Percentiles rank a stretch among this genome's conserved stretches.
phyloP scores from a whole-genome alignment of 2,329 filamentous ascomycete species.

The Ceratocystis ficicola region DNA sequence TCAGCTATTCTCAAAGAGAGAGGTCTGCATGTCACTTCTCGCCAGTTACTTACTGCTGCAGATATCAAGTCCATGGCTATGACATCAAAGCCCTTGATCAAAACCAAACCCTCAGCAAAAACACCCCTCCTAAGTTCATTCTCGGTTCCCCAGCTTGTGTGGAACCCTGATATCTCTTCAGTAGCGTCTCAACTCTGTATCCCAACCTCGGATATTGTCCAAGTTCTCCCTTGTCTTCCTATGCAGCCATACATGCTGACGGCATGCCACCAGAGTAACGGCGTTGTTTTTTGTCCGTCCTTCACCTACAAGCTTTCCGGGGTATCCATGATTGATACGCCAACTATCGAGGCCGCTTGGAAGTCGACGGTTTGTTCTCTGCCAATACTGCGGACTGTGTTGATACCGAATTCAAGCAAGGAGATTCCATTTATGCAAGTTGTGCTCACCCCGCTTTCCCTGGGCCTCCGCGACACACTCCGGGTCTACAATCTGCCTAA shows the following conservation, averaged over 20 bases:
- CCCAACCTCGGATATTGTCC: slow-evolving; percentile 37
- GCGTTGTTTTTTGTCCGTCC: slow-evolving; percentile 58
- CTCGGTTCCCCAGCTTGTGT: neutral
- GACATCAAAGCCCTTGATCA: neutral
- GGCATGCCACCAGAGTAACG: slow-evolving; percentile 56
- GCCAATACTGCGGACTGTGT: slow-evolving; percentile 56
- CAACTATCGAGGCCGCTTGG: slow-evolving; percentile 52
- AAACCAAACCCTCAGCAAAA: neutral
- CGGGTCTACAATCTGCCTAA: neutral
- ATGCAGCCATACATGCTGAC: slow-evolving; percentile 74
- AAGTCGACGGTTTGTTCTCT: slow-evolving; percentile 39
- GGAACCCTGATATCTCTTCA: neutral
- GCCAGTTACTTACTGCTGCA: slow-evolving; percentile 55
- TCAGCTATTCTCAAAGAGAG: slow-evolving; percentile 55
- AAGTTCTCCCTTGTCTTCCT: slow-evolving; percentile 55
- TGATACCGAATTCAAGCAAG: slow-evolving; percentile 41
- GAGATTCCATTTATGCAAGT: slow-evolving; percentile 51
- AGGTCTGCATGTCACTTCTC: slow-evolving; percentile 52
- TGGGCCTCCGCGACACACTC: neutral
- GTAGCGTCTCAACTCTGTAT: slow-evolving; percentile 27
- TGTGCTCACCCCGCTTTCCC: slow-evolving; percentile 34
- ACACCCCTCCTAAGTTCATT: neutral
- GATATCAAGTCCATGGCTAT: slow-evolving; percentile 42
- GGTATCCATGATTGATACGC: slow-evolving; percentile 33
- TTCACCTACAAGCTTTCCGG: slow-evolving; percentile 50